Percentiles rank a stretch among this genome's conserved stretches.
These are phyloP conservation scores for Truncatella angustata DNA, from an alignment of 2,329 filamentous ascomycete genomes.

Conservation along the genomic window DNA sequence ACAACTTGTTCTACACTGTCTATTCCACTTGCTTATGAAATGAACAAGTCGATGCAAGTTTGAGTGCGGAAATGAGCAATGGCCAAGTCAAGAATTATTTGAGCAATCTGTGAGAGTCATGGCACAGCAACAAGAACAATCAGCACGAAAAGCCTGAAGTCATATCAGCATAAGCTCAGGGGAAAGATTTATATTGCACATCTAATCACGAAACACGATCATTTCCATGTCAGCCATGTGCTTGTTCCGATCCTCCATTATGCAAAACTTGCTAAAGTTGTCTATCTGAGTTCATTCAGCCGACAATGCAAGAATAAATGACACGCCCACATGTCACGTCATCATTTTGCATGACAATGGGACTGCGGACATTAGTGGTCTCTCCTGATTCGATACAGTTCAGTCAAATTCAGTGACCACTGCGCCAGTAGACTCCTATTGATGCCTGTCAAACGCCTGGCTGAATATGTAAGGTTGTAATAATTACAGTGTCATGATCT, in stretches of 20 bases:
- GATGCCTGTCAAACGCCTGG: slow-evolving; percentile 6
- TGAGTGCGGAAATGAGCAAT: too few species aligned
- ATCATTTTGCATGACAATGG: too few species aligned
- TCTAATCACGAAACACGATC: neutral
- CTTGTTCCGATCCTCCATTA: neutral
- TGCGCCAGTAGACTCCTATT: neutral
- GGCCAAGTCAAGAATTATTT: too few species aligned
- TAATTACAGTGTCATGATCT: neutral
- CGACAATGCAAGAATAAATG: neutral
- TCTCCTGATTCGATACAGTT: neutral
- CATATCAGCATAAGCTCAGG: too few species aligned
- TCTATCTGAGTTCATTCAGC: neutral
- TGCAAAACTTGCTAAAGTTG: neutral
- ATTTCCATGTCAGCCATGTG: neutral
- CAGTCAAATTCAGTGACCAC: neutral
- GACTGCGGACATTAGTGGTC: too few species aligned
- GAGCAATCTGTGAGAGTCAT: too few species aligned
- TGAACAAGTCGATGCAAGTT: too few species aligned
- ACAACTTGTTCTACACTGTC: too few species aligned
- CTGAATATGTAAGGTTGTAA: slow-evolving; percentile 4
- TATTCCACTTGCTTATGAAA: too few species aligned
- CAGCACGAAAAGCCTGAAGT: too few species aligned
- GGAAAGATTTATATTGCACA: too few species aligned
- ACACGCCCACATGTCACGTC: neutral
- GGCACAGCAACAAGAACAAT: too few species aligned